Base-by-base conservation (phyloP, 2,329 filamentous ascomycete species). In the Epichloe festucae region DNA sequence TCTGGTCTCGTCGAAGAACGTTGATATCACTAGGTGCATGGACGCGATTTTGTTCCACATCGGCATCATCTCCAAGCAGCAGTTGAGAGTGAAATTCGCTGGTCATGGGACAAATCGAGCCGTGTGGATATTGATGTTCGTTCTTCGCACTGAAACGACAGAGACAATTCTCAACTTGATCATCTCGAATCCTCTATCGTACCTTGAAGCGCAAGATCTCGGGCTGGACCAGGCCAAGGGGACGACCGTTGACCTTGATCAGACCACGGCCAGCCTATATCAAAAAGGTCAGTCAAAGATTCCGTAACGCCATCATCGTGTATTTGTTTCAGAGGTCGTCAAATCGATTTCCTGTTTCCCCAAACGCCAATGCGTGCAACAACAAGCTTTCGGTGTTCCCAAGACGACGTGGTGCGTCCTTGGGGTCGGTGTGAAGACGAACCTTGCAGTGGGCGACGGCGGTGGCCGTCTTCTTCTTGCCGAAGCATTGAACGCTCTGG, bases 211-310 rank as follows among this genome's bases (percentile, higher is more conserved):
- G 87, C 69, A 98, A 82, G 75, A 95, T 85, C 78, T 95, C 87
- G 67, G 93, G 90, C 79, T 96, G 87, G 67, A 95, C 87, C 67
- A 97, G 87, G 69, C 79, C 79, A 67, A 98, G 84, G 68, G 93
- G 93, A 73, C 89, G 87, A 77, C 93, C 93, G 81, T 97, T 98
- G 77, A 96, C 93, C 82, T 94, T 95, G 77, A 98, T 82, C 67
- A 97, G 84, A 74, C 93, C 93, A 62, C 65, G 64, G 58, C 70
- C 70, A 63, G 70, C 63, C 71, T 72, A 57, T 54, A 50, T 21
- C 40, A 48, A 56, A 56, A 56, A 51, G 63, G 63, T 69, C 60
- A 70, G 66, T 57, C 27, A 35, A 10, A 15, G 2, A 31, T n/a
- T 14, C 21, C 7, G 39, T 39, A 23, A 7, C 1, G 8, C 19